phyloP scores from a whole-genome alignment of 257 asterid species.

The Fraxinus quadrangulata region DNA sequence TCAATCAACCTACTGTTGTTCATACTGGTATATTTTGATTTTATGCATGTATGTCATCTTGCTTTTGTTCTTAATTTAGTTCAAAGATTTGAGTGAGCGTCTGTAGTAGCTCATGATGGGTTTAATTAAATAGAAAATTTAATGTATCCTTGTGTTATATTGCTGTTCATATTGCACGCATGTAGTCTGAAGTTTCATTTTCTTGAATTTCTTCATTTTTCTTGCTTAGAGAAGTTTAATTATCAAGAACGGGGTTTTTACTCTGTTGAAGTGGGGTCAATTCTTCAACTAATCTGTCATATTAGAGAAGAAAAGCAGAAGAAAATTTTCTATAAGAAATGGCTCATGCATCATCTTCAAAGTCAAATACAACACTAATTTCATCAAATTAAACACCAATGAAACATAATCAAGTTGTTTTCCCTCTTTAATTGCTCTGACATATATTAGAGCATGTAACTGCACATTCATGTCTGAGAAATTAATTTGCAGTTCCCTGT shows the following conservation, averaged over 20 bases:
- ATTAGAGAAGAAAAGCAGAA: too few species aligned
- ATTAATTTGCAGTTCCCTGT: too few species aligned
- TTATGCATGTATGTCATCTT: background rate
- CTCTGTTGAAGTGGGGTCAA: background rate
- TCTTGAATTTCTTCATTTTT: background rate
- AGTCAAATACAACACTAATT: too few species aligned
- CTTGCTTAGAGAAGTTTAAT: too few species aligned
- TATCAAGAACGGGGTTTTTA: too few species aligned
- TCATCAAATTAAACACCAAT: too few species aligned
- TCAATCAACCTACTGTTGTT: constrained; percentile 9
- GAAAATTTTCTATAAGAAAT: too few species aligned
- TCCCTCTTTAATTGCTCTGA: background rate
- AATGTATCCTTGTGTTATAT: background rate
- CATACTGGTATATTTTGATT: constrained; percentile 27
- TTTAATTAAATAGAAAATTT: too few species aligned
- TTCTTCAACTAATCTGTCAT: too few species aligned
- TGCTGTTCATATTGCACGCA: constrained; percentile 24
- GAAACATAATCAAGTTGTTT: background rate
- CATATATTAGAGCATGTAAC: background rate
- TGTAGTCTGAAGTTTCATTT: constrained; percentile 20
- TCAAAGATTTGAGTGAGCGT: background rate
- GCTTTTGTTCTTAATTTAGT: constrained; percentile 1
- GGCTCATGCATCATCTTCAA: too few species aligned
- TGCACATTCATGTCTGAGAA: too few species aligned
- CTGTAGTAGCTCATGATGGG: too few species aligned